These are phyloP conservation scores for Dipodascopsis tothii DNA, from an alignment of 805 yeast genomes.

Conservation along the genomic window DNA sequence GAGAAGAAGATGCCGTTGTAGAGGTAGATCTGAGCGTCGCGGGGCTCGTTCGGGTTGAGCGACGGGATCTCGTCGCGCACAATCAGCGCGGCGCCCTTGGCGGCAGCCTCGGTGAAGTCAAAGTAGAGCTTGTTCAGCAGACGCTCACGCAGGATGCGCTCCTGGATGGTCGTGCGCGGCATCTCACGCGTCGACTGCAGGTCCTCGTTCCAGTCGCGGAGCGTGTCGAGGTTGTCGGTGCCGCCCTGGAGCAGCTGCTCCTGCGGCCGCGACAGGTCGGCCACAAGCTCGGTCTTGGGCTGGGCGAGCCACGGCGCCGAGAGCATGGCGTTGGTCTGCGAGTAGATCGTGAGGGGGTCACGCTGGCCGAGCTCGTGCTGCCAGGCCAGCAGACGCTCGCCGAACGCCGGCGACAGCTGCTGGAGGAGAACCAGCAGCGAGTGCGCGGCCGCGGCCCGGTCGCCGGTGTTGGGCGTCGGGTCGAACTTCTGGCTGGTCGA, in stretches of 20 bases:
- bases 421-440: constrained; percentile 56
- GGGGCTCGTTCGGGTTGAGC: constrained; percentile 69
- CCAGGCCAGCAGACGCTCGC: constrained; percentile 46
- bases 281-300: constrained; percentile 30
- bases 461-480: constrained; percentile 41
- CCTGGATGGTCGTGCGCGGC: constrained; percentile 48
- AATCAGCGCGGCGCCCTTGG: constrained; percentile 70
- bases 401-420: constrained; percentile 58
- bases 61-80: constrained; percentile 67
- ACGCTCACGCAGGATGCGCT: constrained; percentile 68
- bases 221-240: constrained; percentile 49
- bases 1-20: constrained; percentile 84
- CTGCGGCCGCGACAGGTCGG: constrained; percentile 61
- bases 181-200: constrained; percentile 75
- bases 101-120: constrained; percentile 71
- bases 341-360: constrained; percentile 34
- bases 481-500: constrained; percentile 64
- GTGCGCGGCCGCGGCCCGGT: constrained; percentile 27
- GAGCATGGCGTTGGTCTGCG: constrained; percentile 55
- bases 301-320: constrained; percentile 69
- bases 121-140: constrained; percentile 59
- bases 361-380: constrained; percentile 33
- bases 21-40: constrained; percentile 57
- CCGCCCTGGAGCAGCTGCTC: constrained; percentile 47
- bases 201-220: constrained; percentile 86